Base-by-base conservation (phyloP, 129 eudicot genomes). In the Pseudognaphalium luteoalbum region DNA sequence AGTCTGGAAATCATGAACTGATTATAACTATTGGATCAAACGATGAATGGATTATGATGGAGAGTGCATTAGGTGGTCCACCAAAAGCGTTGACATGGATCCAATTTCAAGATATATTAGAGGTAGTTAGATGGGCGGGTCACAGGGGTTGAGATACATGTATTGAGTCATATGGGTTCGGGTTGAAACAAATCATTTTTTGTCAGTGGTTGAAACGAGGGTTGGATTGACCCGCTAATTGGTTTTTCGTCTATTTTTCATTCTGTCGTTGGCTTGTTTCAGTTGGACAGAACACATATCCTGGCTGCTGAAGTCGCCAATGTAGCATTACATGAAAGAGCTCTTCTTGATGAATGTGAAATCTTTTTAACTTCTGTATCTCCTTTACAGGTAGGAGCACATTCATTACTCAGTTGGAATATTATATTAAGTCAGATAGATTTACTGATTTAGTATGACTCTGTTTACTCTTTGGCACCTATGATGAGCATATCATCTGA, bases 271-370 rank as follows among this genome's bases (percentile, higher is more conserved):
- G 28, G 41, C 37, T 71, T 50, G 64, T 73, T 85, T 41, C 87
- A 92, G 96, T 87, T 86, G 78, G 98, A 87, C 66, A 84, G 75
- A 52, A 68, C 77, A 75, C 85, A 85, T 74, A 65, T 67, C 68
- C 39, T 88, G 91, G 87, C 90, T 61, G 83, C 89, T 37, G 95
- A 93, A 81, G 92, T 93, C 75, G 90, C 92, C 76, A 80, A 78
- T 72, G 77, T 88, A 35, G 91, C 88, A 37, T 87, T 88, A 66
- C 88, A 81, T 47, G 95, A 93, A 82, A 90, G 91, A 86, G 94
- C 90, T 81, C 88, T 88, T 90, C 88, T 90, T 70, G 85, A 85
- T 83, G 98, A 93, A 80, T 90, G 92, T 81, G 96, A 93, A 74
- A 81, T 87, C 64, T 81, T 83, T 51, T 74, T 93, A 83, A 72